Percentiles rank a stretch among this genome's conserved stretches.
Conservation (phyloP, 495 filamentous ascomycete species). For the Antarctomyces pellizariae region DNA sequence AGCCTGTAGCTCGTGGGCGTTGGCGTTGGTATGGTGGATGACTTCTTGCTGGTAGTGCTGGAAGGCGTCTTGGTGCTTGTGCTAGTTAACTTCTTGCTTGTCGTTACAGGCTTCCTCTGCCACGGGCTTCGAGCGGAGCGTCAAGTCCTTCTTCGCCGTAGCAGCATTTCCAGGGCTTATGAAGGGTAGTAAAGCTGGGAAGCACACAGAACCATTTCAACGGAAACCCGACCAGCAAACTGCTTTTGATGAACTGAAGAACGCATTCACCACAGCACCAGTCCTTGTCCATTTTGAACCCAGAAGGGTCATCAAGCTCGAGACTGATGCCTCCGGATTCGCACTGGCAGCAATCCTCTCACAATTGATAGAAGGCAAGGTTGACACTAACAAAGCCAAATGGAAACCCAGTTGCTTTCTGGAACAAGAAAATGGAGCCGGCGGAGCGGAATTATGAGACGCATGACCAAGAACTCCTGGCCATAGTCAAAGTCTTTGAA, state of each 20-base stretch:
- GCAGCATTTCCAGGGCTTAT: background rate
- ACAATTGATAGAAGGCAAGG: constrained; percentile 3
- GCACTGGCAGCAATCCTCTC: constrained; percentile 7
- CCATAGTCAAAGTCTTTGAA: constrained; percentile 10
- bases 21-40: no score
- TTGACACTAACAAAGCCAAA: no score
- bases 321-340: constrained; percentile 12
- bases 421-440: constrained; percentile 7
- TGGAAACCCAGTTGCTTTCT: constrained; percentile 9
- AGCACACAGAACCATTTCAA: background rate
- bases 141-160: no score
- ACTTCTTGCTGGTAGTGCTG: no score
- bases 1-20: no score
- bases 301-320: constrained; percentile 5
- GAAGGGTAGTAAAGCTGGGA: background rate
- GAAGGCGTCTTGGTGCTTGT: no score
- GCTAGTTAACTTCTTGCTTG: no score
- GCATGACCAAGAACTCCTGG: constrained; percentile 11
- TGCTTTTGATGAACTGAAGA: constrained; percentile 4
- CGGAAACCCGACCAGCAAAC: background rate
- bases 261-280: constrained; percentile 4
- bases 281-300: constrained; percentile 7
- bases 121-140: no score
- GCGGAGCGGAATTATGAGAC: constrained; percentile 11
- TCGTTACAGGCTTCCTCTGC: no score